phyloP scores from a whole-genome alignment of 345 rosid species.

The Cardamine occulta region DNA sequence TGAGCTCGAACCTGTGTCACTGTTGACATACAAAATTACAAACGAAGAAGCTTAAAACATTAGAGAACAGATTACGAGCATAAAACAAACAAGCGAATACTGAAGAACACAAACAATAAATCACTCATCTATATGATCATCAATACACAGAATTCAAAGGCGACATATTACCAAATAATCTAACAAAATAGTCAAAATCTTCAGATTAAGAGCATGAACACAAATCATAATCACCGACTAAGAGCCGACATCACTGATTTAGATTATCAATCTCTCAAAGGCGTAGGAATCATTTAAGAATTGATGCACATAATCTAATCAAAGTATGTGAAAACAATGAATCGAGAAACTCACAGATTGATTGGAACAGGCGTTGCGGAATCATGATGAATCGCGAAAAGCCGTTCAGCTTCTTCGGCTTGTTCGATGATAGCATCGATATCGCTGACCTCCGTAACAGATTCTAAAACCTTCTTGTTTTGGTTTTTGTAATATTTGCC shows the following conservation, averaged over 20 bases:
- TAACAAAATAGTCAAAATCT: too few species aligned
- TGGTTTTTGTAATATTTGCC: constrained; percentile 60
- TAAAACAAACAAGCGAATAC: not conserved
- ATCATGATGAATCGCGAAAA: constrained; percentile 48
- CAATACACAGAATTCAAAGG: not conserved
- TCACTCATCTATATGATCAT: not conserved
- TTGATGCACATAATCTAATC: too few species aligned
- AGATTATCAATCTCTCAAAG: too few species aligned
- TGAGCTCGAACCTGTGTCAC: constrained; percentile 64
- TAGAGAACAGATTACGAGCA: not conserved
- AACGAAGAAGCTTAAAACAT: not conserved
- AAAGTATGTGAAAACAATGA: not conserved
- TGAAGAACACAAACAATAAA: not conserved
- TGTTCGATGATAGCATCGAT: constrained; percentile 84
- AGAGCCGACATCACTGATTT: too few species aligned
- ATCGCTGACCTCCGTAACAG: constrained; percentile 76
- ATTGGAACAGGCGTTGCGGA: constrained; percentile 55
- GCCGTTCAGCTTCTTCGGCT: constrained; percentile 67
- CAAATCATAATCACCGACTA: too few species aligned
- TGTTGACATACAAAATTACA: constrained; percentile 31
- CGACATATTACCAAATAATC: too few species aligned
- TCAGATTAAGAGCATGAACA: too few species aligned
- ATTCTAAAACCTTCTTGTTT: constrained; percentile 77
- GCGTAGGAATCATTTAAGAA: not conserved
- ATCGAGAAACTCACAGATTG: constrained; percentile 55